phyloP scores from a whole-genome alignment of 805 yeast genomes.

The Sugiyamaella valdiviana region DNA sequence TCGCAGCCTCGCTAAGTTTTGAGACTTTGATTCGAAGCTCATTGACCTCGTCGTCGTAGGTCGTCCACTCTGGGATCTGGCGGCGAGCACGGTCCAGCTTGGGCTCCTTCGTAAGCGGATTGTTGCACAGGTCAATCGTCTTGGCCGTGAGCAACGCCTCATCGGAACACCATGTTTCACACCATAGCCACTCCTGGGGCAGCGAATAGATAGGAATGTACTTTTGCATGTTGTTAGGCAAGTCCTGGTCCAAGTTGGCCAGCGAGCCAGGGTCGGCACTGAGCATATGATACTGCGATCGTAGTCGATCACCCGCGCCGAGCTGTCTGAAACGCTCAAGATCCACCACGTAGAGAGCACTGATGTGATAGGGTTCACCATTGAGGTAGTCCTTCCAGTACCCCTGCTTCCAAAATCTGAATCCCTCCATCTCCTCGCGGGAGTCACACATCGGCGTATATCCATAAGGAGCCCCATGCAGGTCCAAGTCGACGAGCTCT shows the following conservation, averaged over 20 bases:
- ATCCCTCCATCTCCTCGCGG: constrained; percentile 73
- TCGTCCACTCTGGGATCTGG: constrained; percentile 71
- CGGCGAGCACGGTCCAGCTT: constrained; percentile 70
- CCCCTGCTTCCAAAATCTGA: constrained; percentile 87
- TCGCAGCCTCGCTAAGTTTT: constrained; percentile 3
- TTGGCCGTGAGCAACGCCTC: constrained; percentile 56
- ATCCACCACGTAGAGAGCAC: constrained; percentile 82
- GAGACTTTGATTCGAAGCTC: constrained; percentile 15
- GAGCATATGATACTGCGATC: constrained; percentile 78
- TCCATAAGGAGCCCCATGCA: constrained; percentile 80
- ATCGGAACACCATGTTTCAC: constrained; percentile 86
- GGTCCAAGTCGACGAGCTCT: constrained; percentile 60
- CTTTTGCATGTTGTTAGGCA: constrained; percentile 81
- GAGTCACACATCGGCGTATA: constrained; percentile 85
- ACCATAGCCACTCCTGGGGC: constrained; percentile 86
- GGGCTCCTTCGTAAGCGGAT: constrained; percentile 75
- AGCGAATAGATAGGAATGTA: constrained; percentile 61
- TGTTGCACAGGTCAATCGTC: constrained; percentile 78
- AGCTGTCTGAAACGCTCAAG: constrained; percentile 55
- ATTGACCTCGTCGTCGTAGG: constrained; percentile 52
- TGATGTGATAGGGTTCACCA: constrained; percentile 61
- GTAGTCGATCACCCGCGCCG: constrained; percentile 70
- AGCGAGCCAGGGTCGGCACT: constrained; percentile 75
- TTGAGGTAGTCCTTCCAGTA: constrained; percentile 70
- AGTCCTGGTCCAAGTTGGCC: constrained; percentile 82